A percentile compares a stretch with the other conserved stretches of the same genome.
Evolutionary conservation across 495 filamentous ascomycete species (phyloP).

Genomic region (Penicillium diatomitis): DNA sequence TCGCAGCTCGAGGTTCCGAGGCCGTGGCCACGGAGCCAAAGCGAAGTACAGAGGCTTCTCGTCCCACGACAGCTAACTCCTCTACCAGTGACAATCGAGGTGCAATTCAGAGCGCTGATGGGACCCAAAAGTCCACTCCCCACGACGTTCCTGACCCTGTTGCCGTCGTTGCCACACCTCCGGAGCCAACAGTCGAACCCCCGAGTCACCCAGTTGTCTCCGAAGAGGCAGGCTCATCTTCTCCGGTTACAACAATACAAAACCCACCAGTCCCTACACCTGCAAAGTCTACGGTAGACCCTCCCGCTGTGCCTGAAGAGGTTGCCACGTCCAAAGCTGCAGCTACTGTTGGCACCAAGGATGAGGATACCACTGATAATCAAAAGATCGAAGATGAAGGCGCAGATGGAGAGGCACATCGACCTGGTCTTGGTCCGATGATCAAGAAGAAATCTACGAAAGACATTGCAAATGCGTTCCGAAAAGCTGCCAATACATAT

Average conservation of each 20-base stretch:
- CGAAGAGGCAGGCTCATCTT: conserved; percentile 1
- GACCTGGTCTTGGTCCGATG: conserved; percentile 85
- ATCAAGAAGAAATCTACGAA: conserved; percentile 66
- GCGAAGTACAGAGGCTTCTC: conserved; percentile 23
- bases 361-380: background rate
- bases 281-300: conserved; percentile 3
- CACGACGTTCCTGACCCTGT: conserved; percentile 16
- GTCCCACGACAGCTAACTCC: conserved; percentile 23
- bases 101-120: conserved; percentile 13
- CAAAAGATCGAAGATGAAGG: conserved; percentile 30
- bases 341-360: background rate
- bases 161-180: background rate
- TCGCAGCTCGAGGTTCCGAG: conserved; percentile 9
- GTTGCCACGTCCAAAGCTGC: background rate
- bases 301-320: conserved; percentile 10
- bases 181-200: too few species aligned
- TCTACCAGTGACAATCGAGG: conserved; percentile 15
- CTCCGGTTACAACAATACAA: background rate
- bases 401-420: conserved; percentile 35
- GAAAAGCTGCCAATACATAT: conserved; percentile 76
- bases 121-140: conserved; percentile 17
- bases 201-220: background rate
- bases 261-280: too few species aligned
- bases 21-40: conserved; percentile 14
- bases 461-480: conserved; percentile 69